phyloP scores from a whole-genome alignment of 139 green algal species.

The Spirogloea muscicola region DNA sequence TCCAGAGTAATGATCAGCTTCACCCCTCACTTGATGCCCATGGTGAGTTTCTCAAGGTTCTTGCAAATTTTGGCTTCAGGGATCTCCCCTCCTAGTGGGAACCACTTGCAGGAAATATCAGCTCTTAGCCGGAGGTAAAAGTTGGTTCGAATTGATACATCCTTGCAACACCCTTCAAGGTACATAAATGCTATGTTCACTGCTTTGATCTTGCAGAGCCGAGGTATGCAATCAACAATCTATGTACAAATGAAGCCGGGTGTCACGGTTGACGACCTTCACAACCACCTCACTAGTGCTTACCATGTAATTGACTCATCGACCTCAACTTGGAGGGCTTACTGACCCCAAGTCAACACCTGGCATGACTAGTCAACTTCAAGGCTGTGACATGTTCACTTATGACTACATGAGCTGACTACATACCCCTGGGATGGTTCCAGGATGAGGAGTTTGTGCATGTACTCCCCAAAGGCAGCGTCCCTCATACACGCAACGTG shows the following conservation, averaged over 20 bases:
- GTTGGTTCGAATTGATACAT: neutral
- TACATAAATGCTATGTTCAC: no score
- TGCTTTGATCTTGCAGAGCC: conserved; percentile 42
- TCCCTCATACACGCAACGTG: conserved; percentile 90
- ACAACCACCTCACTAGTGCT: conserved; percentile 21
- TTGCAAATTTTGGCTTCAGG: no score
- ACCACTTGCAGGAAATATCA: no score
- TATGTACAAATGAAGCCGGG: conserved; percentile 82
- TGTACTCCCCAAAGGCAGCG: conserved; percentile 67
- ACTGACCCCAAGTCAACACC: no score
- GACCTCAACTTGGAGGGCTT: neutral
- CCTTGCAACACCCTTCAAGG: no score
- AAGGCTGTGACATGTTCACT: no score
- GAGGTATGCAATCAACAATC: conserved; percentile 94
- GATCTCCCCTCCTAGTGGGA: no score
- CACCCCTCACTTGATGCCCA: conserved; percentile 96
- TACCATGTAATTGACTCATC: conserved; percentile 26
- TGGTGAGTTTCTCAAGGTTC: no score
- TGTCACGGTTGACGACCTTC: conserved; percentile 67
- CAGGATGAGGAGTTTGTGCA: conserved; percentile 54
- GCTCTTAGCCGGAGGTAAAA: no score
- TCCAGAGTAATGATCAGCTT: conserved; percentile 72
- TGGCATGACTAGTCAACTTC: neutral
- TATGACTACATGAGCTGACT: no score
- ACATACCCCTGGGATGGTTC: no score